Conservation (phyloP, 2,329 filamentous ascomycete genomes). For the Aspergillus neoniger region DNA sequence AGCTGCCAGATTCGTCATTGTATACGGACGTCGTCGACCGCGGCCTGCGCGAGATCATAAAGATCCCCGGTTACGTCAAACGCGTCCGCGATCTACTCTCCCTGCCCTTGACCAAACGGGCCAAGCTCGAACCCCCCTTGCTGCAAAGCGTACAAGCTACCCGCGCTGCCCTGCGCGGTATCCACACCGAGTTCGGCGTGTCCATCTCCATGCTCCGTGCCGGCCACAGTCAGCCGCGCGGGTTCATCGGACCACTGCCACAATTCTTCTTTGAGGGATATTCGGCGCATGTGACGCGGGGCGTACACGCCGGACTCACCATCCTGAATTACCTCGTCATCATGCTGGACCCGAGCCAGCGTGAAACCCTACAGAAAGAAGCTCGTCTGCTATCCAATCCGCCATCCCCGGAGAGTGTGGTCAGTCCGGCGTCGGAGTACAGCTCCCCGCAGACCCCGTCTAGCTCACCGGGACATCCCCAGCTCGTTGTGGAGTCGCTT, state of each 20-base stretch:
- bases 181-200: constrained; percentile 30
- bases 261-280: constrained; percentile 27
- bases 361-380: constrained; percentile 19
- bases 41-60: constrained; percentile 30
- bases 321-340: constrained; percentile 26
- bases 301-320: constrained; percentile 22
- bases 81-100: constrained; percentile 20
- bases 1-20: constrained; percentile 30
- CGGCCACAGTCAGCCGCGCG: constrained; percentile 16
- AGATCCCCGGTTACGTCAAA: constrained; percentile 32
- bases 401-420: background rate
- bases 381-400: constrained; percentile 14
- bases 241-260: constrained; percentile 27
- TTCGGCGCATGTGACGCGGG: constrained; percentile 21
- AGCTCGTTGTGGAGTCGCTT: constrained; percentile 21
- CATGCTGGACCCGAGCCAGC: constrained; percentile 23
- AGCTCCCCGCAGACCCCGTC: constrained; percentile 17
- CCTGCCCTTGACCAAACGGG: constrained; percentile 8
- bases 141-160: constrained; percentile 23
- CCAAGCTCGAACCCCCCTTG: constrained; percentile 16
- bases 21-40: constrained; percentile 34
- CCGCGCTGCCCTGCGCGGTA: constrained; percentile 26
- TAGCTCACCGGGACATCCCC: constrained; percentile 14
- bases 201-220: constrained; percentile 25
- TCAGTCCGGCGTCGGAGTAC: background rate